Evolutionary conservation across 352 stramenopile genomes (phyloP).

Genomic region (Globisporangium carolinianum): DNA sequence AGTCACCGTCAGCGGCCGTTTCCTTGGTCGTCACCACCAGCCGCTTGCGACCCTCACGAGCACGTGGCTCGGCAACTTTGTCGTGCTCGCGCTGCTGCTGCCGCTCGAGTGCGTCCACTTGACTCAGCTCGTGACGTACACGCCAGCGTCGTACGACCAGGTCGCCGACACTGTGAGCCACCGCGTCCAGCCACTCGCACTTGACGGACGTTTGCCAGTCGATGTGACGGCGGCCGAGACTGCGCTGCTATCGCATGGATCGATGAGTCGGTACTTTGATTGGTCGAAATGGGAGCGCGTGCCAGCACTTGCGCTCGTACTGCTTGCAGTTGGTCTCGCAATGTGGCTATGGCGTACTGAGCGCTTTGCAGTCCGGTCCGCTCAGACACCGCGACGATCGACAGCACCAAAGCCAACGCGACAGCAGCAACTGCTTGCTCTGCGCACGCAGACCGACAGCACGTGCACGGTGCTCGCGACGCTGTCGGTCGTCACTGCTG

Average conservation of each 20-base stretch:
- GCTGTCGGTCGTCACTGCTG: slow-evolving; percentile 31
- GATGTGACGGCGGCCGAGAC: slow-evolving; percentile 5
- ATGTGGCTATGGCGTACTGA: slow-evolving; percentile 35
- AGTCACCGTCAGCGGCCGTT: no score
- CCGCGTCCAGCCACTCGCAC: slow-evolving; percentile 14
- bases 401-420: slow-evolving; percentile 8
- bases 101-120: slow-evolving; percentile 36
- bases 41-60: no score
- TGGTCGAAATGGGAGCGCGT: no score
- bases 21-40: no score
- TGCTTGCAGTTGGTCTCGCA: slow-evolving; percentile 14
- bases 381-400: no score
- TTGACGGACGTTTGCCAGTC: slow-evolving; percentile 5
- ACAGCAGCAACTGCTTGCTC: slow-evolving; percentile 24
- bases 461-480: slow-evolving; percentile 25
- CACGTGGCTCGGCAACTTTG: slow-evolving; percentile 38
- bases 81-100: slow-evolving; percentile 40
- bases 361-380: slow-evolving; percentile 3
- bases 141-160: slow-evolving; percentile 25
- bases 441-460: slow-evolving; percentile 24
- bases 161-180: slow-evolving; percentile 18
- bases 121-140: slow-evolving; percentile 34
- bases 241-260: no score
- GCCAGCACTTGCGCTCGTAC: slow-evolving; percentile 18
- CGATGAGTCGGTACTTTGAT: no score